A percentile compares a stretch with the other conserved stretches of the same genome.
Evolutionary conservation across 352 stramenopile genomes (phyloP).

Genomic region (Thraustotheca clavata): DNA sequence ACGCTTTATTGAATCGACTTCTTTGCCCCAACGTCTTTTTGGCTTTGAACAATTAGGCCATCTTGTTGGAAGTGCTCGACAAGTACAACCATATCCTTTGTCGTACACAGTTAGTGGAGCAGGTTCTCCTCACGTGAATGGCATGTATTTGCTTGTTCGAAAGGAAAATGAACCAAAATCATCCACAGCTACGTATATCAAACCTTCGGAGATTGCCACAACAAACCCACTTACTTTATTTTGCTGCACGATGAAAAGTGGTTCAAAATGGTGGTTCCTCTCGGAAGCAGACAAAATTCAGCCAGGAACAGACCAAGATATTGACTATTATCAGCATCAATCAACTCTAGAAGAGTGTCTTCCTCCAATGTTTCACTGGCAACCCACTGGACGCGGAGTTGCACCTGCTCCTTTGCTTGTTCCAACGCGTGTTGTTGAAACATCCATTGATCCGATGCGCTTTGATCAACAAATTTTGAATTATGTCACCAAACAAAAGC

Average conservation of each 20-base stretch:
- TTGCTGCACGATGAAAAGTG: constrained; percentile 96
- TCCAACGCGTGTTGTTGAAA: constrained; percentile 6
- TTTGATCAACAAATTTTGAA: constrained; percentile 64
- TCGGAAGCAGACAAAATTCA: constrained; percentile 95
- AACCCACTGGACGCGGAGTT: constrained; percentile 66
- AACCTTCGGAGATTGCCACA: constrained; percentile 34
- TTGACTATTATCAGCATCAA: constrained; percentile 99
- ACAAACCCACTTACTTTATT: constrained; percentile 86
- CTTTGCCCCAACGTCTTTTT: constrained; percentile 89
- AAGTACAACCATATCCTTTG: constrained; percentile 76
- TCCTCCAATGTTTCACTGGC: constrained; percentile 86
- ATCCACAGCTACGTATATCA: constrained; percentile 67
- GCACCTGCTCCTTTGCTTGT: constrained; percentile 60
- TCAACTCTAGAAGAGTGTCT: constrained; percentile 87
- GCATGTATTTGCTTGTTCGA: constrained; percentile 73
- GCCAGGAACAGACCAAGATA: constrained; percentile 96
- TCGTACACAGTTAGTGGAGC: constrained; percentile 85
- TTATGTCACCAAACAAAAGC: constrained; percentile 65
- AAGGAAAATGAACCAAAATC: constrained; percentile 29
- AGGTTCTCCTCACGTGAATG: constrained; percentile 90
- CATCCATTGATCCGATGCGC: constrained; percentile 24
- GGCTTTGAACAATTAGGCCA: constrained; percentile 91
- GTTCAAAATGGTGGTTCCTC: constrained; percentile 99
- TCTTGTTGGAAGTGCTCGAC: constrained; percentile 82
- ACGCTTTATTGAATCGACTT: constrained; percentile 85